phyloP scores from a whole-genome alignment of 495 filamentous ascomycete species.

The Physcia stellaris region DNA sequence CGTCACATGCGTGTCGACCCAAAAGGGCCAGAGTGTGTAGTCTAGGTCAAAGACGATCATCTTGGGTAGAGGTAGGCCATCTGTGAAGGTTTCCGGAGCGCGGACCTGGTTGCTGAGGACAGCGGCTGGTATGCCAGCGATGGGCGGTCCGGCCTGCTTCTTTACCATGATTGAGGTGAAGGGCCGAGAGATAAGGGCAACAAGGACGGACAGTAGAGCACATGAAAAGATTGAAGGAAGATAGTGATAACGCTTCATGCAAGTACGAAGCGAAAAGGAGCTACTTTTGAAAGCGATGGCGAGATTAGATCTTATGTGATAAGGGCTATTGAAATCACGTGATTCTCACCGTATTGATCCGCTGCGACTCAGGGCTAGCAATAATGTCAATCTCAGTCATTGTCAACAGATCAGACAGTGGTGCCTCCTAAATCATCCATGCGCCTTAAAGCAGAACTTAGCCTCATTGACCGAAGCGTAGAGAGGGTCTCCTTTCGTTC shows the following conservation, averaged over 20 bases:
- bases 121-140: too few relatives aligned
- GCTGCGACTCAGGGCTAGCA: too few relatives aligned
- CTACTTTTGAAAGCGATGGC: background rate
- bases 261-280: background rate
- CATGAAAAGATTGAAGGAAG: background rate
- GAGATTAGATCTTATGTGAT: too few relatives aligned
- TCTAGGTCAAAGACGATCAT: conserved; percentile 88
- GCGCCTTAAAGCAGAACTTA: too few relatives aligned
- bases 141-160: background rate
- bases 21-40: conserved; percentile 96
- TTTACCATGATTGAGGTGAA: conserved; percentile 3
- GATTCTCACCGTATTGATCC: too few relatives aligned
- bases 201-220: background rate
- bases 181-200: background rate
- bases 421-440: too few relatives aligned
- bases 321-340: too few relatives aligned
- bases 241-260: background rate
- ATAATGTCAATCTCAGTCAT: too few relatives aligned
- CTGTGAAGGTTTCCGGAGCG: conserved; percentile 50
- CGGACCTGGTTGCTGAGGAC: conserved; percentile 9
- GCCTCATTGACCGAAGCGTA: too few relatives aligned
- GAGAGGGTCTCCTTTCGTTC: too few relatives aligned
- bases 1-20: conserved; percentile 85
- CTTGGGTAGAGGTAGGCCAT: conserved; percentile 70
- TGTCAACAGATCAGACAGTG: too few relatives aligned